Conservation (phyloP, 129 eudicot genomes). For the Silybum marianum region DNA sequence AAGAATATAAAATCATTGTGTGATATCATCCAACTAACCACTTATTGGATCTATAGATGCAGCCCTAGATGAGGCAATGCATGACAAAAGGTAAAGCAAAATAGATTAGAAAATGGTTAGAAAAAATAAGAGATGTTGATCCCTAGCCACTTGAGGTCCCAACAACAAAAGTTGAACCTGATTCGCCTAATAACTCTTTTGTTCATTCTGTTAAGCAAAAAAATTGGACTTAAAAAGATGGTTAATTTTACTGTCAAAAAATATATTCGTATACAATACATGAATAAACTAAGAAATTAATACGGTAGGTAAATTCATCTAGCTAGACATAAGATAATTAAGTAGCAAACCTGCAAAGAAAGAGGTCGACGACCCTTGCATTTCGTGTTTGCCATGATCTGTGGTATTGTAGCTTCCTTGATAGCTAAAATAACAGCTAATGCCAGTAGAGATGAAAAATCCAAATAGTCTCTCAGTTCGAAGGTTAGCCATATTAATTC, state of each 20-base stretch:
- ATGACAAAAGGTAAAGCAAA: conserved; percentile 6
- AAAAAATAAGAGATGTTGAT: not conserved
- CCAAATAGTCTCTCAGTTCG: conserved; percentile 44
- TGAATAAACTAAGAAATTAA: not conserved
- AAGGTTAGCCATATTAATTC: conserved; percentile 41
- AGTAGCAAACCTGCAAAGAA: conserved; percentile 67
- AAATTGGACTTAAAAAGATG: not conserved
- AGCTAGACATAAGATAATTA: conserved; percentile 3
- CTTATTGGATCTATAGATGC: too few relatives aligned
- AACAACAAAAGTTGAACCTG: conserved; percentile 29
- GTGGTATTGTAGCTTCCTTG: conserved; percentile 39
- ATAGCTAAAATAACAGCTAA: conserved; percentile 48
- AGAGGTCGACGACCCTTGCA: conserved; percentile 84
- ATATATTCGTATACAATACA: not conserved
- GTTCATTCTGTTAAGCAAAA: conserved; percentile 14
- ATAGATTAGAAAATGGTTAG: not conserved
- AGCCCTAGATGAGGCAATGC: too few relatives aligned
- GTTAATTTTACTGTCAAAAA: not conserved
- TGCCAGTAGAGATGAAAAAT: conserved; percentile 45
- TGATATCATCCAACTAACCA: too few relatives aligned
- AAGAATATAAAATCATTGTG: too few relatives aligned
- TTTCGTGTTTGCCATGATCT: conserved; percentile 40
- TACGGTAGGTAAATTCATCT: not conserved
- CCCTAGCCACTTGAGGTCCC: conserved; percentile 23
- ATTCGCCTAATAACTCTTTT: conserved; percentile 11